Evolutionary conservation across 257 asterid genomes (phyloP), one percentile per base, ranked within the genome.

Genomic region (Solanum piurae): DNA sequence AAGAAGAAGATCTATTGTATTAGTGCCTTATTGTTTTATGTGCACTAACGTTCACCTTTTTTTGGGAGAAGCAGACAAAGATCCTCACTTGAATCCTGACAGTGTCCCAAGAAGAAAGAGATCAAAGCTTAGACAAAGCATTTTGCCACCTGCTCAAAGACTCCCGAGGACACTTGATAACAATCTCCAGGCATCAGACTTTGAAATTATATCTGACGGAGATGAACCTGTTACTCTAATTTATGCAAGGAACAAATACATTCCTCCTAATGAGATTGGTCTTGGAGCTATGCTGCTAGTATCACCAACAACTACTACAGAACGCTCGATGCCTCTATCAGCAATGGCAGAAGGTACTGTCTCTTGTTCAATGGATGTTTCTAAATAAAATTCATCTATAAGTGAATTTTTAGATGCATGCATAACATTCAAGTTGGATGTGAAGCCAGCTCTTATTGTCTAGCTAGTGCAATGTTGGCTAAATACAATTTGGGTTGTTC

Each of bases 211-310:
- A 31, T 34, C 44, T 6, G 86, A 76, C n/a, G 44, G 46, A 40
- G 74, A 25, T 33, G 93, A 92, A 9, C 91, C 88, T 36, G 36
- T 68, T 27, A 86, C 66, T 20, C 87, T 94, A 2, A 90, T 92
- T 23, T 89, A 90, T 9, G 88, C 90, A 12, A 86, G 60, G 69
- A 90, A 90, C 60, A 77, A 75, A 86, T 31, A 58, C 31, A 86
- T 93, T 25, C 68, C 90, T 1, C 93, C 89, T 1, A 93, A 93
- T 55, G 95, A 93, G 90, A 89, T 93, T n/a, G 95, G 98, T 3
- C 87, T 89, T n/a, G 98, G 96, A 76, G 93, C 92, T 23, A 76
- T 85, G 87, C 73, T 73, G 71, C 86, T 90, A 27, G 38, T 83
- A 2, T 76, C 89, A 20, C 82, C 86, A 23, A 13, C 87, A 52